Conservation (phyloP, 2,329 filamentous ascomycete genomes). For the Aspergillus pseudoviridinutans region DNA sequence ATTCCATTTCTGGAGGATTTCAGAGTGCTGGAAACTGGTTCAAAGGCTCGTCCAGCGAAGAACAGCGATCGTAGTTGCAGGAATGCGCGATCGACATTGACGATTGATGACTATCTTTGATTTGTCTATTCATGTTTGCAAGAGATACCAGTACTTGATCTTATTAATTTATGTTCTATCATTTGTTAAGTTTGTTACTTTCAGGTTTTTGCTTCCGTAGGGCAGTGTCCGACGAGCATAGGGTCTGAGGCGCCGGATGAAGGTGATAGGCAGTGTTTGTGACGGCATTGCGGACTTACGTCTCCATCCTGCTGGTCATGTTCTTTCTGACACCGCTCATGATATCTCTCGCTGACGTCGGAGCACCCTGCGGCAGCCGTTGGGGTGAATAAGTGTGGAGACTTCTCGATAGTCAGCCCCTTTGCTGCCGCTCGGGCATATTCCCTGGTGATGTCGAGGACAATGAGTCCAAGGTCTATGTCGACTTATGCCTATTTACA, state of each 20-base stretch:
- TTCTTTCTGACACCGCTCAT: conserved; percentile 55
- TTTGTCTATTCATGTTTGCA: neutral
- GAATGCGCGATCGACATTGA: neutral
- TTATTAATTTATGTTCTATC: neutral
- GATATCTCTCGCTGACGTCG: conserved; percentile 48
- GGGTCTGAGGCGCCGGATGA: neutral
- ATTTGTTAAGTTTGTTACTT: neutral
- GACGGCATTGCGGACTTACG: conserved; percentile 55
- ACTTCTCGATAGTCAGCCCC: conserved; percentile 37
- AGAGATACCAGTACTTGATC: neutral
- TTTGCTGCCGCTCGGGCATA: conserved; percentile 35
- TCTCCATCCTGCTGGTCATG: conserved; percentile 56
- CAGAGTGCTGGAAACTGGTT: conserved; percentile 4
- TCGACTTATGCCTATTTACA: neutral
- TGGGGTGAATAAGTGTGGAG: conserved; percentile 43
- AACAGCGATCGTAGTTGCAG: neutral
- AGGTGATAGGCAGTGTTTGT: conserved; percentile 19
- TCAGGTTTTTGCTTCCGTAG: neutral
- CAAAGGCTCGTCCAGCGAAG: neutral
- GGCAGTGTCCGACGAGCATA: neutral
- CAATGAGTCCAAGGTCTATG: no score
- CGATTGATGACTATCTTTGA: neutral
- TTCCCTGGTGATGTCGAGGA: no score
- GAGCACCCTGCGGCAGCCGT: conserved; percentile 39
- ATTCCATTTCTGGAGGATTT: conserved; percentile 8